Base-by-base conservation (phyloP, 352 stramenopile species). In the Globisporangium mamillatum region DNA sequence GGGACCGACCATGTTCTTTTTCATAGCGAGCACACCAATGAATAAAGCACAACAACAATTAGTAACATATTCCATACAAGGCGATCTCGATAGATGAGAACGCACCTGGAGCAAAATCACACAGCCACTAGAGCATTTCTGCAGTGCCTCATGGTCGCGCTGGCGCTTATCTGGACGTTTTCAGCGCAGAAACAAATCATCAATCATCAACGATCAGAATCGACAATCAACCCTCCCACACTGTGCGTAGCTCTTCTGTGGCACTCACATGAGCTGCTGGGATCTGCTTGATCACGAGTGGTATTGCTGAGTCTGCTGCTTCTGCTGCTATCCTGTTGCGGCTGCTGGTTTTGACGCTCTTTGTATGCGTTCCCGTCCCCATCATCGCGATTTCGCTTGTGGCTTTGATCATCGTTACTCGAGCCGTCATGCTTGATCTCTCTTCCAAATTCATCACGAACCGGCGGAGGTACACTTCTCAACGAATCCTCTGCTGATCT, bases 1-100 rank as follows among this genome's bases (percentile, higher is more conserved):
- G 14, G 88, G 88, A 18, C 81, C 88, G 54, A 98, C 90, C 91
- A 98, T 97, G 75, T 98, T 98, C 86, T 97, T 52, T 48, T 24
- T 52, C 44, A 12, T 52, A 24, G 7, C 20, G 18, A 52, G 7
- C 18, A 8, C 44, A 24, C 44, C 44, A 52, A 52, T 46, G 74
- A 29, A 58, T 16, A 18, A 25, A n/a, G 44, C 25, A 53, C 44
- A 66, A 36, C 54, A 46, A 20, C 8, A 66, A 14, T 27, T 34
- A 75, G 32, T 29, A 41, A 58, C 12, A 34, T 25, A 36, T n/a
- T 4, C 24, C 20, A 25, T 48, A 22, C 38, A 38, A 24, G n/a
- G 6, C 6, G 12, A 9, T 24, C 20, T n/a, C 34, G 5, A 41
- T 20, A 1, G 20, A 27, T 36, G 12, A 12, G 9, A n/a, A 29